Conservation (phyloP, 1,284 basidiomycete species). For the Amylostereum areolatum region DNA sequence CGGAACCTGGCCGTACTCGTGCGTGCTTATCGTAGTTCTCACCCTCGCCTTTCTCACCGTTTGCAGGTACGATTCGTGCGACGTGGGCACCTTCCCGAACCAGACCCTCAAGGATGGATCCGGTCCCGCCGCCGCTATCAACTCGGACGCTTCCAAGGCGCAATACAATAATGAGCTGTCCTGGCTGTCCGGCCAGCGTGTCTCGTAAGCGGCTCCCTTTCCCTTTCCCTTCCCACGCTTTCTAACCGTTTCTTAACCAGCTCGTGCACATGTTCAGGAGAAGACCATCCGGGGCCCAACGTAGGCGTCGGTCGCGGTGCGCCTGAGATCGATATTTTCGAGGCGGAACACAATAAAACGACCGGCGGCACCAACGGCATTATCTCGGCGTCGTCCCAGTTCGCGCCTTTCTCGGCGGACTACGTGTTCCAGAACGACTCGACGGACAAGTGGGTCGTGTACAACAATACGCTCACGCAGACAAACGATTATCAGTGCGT, state of each 20-base stretch:
- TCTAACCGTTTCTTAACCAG: background rate
- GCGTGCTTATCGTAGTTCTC: conserved; percentile 28
- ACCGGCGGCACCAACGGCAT: conserved; percentile 39
- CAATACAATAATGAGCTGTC: conserved; percentile 41
- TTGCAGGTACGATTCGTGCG: conserved; percentile 69
- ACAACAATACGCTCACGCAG: conserved; percentile 24
- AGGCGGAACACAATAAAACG: conserved; percentile 57
- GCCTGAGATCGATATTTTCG: conserved; percentile 84
- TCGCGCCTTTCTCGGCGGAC: conserved; percentile 57
- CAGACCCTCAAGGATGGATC: conserved; percentile 47
- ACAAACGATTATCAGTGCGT: conserved; percentile 27
- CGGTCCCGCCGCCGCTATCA: conserved; percentile 41
- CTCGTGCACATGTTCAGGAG: conserved; percentile 70
- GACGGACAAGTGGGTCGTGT: conserved; percentile 37
- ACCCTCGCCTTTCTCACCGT: conserved; percentile 20
- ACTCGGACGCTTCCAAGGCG: conserved; percentile 21
- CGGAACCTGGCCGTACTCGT: conserved; percentile 64
- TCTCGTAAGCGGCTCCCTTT: conserved; percentile 26
- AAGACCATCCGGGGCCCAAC: conserved; percentile 80
- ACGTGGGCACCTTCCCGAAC: conserved; percentile 80
- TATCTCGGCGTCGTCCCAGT: conserved; percentile 59
- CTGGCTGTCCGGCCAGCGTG: conserved; percentile 42
- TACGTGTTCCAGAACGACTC: conserved; percentile 43
- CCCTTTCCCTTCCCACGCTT: background rate
- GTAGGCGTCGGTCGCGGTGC: conserved; percentile 67